Evolutionary conservation across 164 flowering plant genomes (phyloP).

Genomic region (Amborella trichopoda): DNA sequence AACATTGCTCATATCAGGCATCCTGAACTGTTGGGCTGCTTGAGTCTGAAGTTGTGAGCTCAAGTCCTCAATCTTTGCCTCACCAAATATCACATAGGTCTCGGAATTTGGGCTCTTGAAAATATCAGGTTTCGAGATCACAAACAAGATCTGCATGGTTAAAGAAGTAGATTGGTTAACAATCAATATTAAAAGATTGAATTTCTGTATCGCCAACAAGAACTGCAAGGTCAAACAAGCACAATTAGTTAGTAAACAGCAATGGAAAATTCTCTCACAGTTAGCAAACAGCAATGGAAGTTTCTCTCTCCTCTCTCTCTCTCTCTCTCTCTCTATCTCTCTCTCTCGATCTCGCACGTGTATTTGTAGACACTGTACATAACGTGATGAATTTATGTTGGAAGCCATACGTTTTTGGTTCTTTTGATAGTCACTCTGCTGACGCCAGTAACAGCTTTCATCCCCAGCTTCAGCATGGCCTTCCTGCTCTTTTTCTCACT

Average conservation of each 20-base stretch:
- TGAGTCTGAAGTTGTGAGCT: conserved; percentile 87
- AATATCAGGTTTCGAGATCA: conserved; percentile 87
- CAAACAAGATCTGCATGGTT: conserved; percentile 61
- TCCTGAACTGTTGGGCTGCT: conserved; percentile 90
- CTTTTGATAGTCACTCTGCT: conserved; percentile 81
- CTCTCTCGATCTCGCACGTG: too few relatives aligned
- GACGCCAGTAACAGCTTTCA: conserved; percentile 79
- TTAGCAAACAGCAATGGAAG: too few relatives aligned
- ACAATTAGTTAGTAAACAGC: too few relatives aligned
- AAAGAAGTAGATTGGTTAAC: too few relatives aligned
- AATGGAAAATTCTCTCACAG: too few relatives aligned
- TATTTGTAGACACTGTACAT: too few relatives aligned
- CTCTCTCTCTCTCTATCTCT: too few relatives aligned
- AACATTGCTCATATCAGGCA: conserved; percentile 50
- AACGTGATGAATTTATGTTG: background rate
- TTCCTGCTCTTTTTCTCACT: conserved; percentile 16
- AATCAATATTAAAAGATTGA: background rate
- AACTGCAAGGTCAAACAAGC: background rate
- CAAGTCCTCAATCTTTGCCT: conserved; percentile 40
- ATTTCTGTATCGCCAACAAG: background rate
- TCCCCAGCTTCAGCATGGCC: conserved; percentile 73
- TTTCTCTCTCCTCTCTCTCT: too few relatives aligned
- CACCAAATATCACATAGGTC: background rate
- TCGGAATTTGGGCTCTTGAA: conserved; percentile 81
- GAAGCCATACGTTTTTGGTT: conserved; percentile 49